Conservation (phyloP, 1,139 yeast species). For the Hyphopichia pseudoburtonii region DNA sequence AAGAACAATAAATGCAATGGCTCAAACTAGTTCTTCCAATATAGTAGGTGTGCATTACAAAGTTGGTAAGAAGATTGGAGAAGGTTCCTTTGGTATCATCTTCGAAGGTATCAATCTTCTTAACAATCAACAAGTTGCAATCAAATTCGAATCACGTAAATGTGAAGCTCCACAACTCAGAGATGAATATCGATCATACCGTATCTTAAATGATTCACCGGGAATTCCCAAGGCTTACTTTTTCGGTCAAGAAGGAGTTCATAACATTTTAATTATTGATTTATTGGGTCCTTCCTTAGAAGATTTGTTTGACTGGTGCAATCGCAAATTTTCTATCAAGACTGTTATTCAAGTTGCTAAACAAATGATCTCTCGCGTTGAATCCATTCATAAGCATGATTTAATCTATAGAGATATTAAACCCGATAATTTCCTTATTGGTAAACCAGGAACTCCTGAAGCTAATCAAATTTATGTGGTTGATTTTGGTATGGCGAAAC, state of each 20-base stretch:
- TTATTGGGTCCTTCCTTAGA: constrained; percentile 75
- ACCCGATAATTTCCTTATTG: constrained; percentile 75
- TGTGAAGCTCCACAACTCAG: constrained; percentile 79
- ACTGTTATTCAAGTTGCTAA: constrained; percentile 74
- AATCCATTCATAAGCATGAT: constrained; percentile 66
- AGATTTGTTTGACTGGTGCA: constrained; percentile 82
- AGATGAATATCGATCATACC: constrained; percentile 75
- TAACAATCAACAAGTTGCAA: constrained; percentile 74
- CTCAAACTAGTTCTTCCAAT: constrained; percentile 36
- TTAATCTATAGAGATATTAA: constrained; percentile 74
- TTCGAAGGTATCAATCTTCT: constrained; percentile 91
- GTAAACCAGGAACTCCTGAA: constrained; percentile 61
- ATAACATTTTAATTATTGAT: constrained; percentile 71
- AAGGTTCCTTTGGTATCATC: constrained; percentile 96
- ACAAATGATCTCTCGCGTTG: constrained; percentile 71
- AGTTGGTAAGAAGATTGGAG: constrained; percentile 95
- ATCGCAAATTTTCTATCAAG: constrained; percentile 63
- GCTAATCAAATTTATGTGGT: constrained; percentile 55
- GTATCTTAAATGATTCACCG: constrained; percentile 57
- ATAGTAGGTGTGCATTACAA: constrained; percentile 78
- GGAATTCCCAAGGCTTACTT: constrained; percentile 77
- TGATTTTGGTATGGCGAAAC: constrained; percentile 68
- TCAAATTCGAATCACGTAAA: constrained; percentile 75
- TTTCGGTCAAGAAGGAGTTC: constrained; percentile 80
- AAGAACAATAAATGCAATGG: constrained; percentile 13